Conservation (phyloP, 1,139 yeast genomes). For the Geotrichum phurueaensis region DNA sequence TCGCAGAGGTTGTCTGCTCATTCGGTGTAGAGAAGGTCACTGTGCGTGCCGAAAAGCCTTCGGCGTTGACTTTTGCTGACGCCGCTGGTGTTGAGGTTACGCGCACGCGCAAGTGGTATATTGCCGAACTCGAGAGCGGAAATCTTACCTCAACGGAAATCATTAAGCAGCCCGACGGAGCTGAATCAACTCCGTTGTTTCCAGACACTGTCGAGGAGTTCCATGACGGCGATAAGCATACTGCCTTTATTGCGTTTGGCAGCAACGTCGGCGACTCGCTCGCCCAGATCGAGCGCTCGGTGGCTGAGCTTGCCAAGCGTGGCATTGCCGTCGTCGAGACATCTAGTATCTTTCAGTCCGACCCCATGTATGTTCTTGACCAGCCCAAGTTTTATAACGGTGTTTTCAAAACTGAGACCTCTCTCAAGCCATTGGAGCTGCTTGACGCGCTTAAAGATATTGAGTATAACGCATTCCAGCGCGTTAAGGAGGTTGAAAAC, state of each 20-base stretch:
- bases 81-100: conserved; percentile 83
- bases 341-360: conserved; percentile 78
- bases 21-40: conserved; percentile 39
- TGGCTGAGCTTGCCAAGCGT: conserved; percentile 42
- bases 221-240: conserved; percentile 37
- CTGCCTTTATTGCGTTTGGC: conserved; percentile 80
- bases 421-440: conserved; percentile 56
- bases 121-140: conserved; percentile 17
- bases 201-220: conserved; percentile 9
- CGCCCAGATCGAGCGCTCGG: conserved; percentile 53
- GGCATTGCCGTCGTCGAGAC: conserved; percentile 51
- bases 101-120: conserved; percentile 42
- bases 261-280: conserved; percentile 75
- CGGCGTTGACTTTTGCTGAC: conserved; percentile 78
- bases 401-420: conserved; percentile 56
- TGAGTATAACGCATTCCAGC: conserved; percentile 63
- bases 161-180: not conserved
- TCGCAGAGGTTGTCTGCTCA: conserved; percentile 57
- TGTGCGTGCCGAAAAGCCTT: conserved; percentile 74
- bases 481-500: conserved; percentile 75
- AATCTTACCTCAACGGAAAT: conserved; percentile 1
- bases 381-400: conserved; percentile 86
- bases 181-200: conserved; percentile 1
- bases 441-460: conserved; percentile 60
- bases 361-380: conserved; percentile 83